These are phyloP conservation scores for Coemansia biformis DNA, from an alignment of 192 early-diverging fungal species.

Conservation along the genomic window DNA sequence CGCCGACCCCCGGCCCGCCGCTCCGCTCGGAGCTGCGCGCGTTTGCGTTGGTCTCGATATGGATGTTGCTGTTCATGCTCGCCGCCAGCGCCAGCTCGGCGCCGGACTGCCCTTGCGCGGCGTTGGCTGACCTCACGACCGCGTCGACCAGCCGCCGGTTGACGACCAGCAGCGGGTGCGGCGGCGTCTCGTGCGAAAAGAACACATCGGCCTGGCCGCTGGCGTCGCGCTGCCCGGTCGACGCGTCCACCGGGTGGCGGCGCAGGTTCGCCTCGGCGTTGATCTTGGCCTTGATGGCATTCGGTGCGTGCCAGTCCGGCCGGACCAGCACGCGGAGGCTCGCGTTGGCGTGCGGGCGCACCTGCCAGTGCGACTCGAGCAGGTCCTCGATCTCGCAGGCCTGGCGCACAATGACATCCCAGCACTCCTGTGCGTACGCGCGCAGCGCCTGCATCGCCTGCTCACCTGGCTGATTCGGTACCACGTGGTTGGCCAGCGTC, in stretches of 20 bases:
- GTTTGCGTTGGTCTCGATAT: conserved; percentile 50
- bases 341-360: conserved; percentile 20
- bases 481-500: conserved; percentile 33
- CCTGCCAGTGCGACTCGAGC: conserved; percentile 49
- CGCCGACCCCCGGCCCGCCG: no score
- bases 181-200: conserved; percentile 46
- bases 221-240: conserved; percentile 11
- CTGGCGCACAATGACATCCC: conserved; percentile 41
- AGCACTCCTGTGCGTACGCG: conserved; percentile 39
- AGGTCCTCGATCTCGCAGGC: conserved; percentile 48
- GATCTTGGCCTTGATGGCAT: conserved; percentile 44
- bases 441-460: conserved; percentile 41
- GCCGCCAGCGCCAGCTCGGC: conserved; percentile 47
- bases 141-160: conserved; percentile 37
- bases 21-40: conserved; percentile 11
- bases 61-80: conserved; percentile 51
- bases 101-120: conserved; percentile 6
- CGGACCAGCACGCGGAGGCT: conserved; percentile 29
- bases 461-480: conserved; percentile 46
- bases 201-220: conserved; percentile 15
- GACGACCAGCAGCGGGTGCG: conserved; percentile 40
- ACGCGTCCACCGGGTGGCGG: conserved; percentile 15
- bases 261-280: conserved; percentile 47
- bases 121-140: conserved; percentile 16
- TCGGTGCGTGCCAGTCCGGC: conserved; percentile 42